Evolutionary conservation across 2,329 filamentous ascomycete species (phyloP).

Genomic region (Nigrospora sphaerica): DNA sequence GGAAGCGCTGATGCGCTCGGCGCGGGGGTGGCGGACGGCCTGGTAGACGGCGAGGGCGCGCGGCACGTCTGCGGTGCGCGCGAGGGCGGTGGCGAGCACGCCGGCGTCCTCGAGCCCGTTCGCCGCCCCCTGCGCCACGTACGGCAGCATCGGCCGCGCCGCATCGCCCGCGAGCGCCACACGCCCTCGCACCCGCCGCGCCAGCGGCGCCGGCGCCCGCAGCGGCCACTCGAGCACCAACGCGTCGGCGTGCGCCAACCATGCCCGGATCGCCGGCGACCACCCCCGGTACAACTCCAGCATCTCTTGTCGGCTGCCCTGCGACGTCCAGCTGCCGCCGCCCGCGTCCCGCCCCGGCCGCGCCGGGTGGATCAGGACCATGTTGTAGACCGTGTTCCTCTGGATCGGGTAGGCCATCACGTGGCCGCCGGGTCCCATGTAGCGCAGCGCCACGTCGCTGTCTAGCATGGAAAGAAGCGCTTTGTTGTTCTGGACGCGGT

Average conservation of each 20-base stretch:
- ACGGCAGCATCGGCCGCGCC: constrained; percentile 57
- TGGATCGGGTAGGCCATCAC: constrained; percentile 62
- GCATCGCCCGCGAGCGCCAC: constrained; percentile 51
- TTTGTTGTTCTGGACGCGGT: constrained; percentile 35
- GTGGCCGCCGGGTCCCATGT: constrained; percentile 60
- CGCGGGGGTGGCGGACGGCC: background rate
- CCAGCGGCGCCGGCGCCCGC: constrained; percentile 52
- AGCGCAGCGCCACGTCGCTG: constrained; percentile 49
- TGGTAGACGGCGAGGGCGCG: background rate
- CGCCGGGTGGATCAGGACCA: constrained; percentile 56
- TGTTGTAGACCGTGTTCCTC: constrained; percentile 58
- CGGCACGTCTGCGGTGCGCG: background rate
- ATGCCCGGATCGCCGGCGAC: constrained; percentile 51
- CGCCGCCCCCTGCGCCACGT: constrained; percentile 57
- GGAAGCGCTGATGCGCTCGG: background rate
- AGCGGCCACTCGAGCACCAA: constrained; percentile 63
- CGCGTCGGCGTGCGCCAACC: constrained; percentile 55
- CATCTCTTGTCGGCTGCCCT: constrained; percentile 54
- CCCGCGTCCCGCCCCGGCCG: constrained; percentile 41
- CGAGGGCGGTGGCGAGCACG: background rate
- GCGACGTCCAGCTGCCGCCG: constrained; percentile 56
- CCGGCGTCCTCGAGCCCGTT: constrained; percentile 54
- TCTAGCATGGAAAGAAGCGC: constrained; percentile 50
- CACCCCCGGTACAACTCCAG: constrained; percentile 52
- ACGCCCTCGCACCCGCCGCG: constrained; percentile 50